Conservation (phyloP, 73 alveolate genomes). For the Tetrahymena malaccensis region DNA sequence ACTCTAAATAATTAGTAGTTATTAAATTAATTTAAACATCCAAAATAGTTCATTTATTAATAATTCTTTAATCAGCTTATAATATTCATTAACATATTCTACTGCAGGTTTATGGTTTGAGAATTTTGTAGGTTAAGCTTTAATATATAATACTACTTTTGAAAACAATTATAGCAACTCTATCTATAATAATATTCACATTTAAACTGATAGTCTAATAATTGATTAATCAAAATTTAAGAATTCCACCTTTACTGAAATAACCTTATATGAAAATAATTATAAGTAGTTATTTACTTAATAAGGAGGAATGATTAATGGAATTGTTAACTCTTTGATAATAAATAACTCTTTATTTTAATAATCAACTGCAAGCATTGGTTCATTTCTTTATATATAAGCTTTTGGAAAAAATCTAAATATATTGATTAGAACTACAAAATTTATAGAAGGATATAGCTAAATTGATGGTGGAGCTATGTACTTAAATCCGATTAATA, state of each 20-base stretch:
- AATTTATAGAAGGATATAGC: neutral
- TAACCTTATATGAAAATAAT: neutral
- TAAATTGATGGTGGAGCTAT: neutral
- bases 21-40: too few species aligned
- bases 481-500: neutral
- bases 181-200: too few species aligned
- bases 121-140: neutral
- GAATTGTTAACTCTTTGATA: neutral
- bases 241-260: too few species aligned
- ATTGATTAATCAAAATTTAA: too few species aligned
- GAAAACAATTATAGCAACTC: neutral
- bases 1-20: neutral
- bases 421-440: neutral
- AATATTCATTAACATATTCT: neutral
- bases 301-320: neutral
- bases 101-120: neutral
- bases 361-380: neutral
- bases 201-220: too few species aligned
- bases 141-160: neutral
- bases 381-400: neutral
- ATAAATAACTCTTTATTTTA: neutral
- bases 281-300: neutral
- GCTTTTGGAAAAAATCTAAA: neutral
- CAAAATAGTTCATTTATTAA: too few species aligned
- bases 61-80: too few species aligned